Conservation (phyloP, 2,329 filamentous ascomycete species). For the Phoma sp. region DNA sequence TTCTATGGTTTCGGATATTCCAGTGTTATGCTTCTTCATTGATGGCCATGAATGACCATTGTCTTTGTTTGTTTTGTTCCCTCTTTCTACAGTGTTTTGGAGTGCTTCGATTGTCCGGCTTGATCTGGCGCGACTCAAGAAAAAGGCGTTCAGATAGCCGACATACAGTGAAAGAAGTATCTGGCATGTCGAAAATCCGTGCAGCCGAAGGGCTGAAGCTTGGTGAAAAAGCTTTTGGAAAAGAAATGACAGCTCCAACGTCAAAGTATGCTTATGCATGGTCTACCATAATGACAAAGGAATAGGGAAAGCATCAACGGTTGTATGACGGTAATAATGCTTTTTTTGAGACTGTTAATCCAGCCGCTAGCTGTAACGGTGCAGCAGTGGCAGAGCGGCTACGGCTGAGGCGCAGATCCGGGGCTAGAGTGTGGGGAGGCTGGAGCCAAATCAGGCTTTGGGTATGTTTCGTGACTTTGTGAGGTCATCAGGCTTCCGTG, state of each 20-base stretch:
- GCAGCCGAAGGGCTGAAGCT: not conserved
- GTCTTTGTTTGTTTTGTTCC: too few species aligned
- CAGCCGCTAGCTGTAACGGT: not conserved
- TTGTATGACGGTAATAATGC: not conserved
- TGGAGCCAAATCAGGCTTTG: constrained; percentile 13
- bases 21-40: too few species aligned
- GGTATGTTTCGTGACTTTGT: constrained; percentile 3
- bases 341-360: not conserved
- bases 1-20: too few species aligned
- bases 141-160: not conserved
- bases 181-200: not conserved
- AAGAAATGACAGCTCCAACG: too few species aligned
- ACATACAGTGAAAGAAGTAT: not conserved
- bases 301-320: too few species aligned
- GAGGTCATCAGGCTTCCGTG: constrained; percentile 17
- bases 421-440: constrained; percentile 7
- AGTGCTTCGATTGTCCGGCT: too few species aligned
- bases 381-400: not conserved
- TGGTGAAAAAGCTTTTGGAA: too few species aligned
- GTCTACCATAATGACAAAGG: too few species aligned
- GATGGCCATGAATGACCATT: too few species aligned
- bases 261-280: too few species aligned
- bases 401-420: constrained; percentile 6
- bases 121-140: too few species aligned
- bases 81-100: too few species aligned